These are phyloP conservation scores for Thraustochytrium striatum DNA, from an alignment of 352 stramenopile genomes.

Conservation along the genomic window DNA sequence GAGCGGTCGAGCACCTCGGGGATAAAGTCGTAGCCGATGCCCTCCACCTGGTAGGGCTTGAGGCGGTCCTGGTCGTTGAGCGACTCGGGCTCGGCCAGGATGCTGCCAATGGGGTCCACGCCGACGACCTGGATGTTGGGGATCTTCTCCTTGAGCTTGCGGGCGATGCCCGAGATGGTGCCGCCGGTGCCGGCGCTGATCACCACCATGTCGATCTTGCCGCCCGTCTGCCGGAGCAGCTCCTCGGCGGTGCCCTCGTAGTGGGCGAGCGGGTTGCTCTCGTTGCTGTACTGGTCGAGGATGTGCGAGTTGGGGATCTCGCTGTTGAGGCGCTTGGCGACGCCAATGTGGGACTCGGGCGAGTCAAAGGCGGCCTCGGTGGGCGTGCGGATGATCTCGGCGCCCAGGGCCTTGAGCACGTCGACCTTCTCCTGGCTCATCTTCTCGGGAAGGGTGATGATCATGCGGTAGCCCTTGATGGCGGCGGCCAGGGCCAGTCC, in stretches of 20 bases:
- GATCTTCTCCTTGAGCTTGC: constrained; percentile 87
- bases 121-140: constrained; percentile 75
- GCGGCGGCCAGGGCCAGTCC: constrained; percentile 90
- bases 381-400: constrained; percentile 91
- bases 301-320: constrained; percentile 92
- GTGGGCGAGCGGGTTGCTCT: constrained; percentile 89
- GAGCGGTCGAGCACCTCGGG: constrained; percentile 84
- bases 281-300: constrained; percentile 95
- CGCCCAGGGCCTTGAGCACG: constrained; percentile 88
- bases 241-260: constrained; percentile 91
- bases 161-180: constrained; percentile 85
- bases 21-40: constrained; percentile 96
- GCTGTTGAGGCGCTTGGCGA: constrained; percentile 82
- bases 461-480: constrained; percentile 91
- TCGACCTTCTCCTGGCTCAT: constrained; percentile 88
- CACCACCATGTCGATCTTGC: constrained; percentile 89
- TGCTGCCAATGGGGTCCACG: constrained; percentile 82
- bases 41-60: constrained; percentile 86
- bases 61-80: constrained; percentile 87
- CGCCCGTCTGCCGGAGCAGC: constrained; percentile 80
- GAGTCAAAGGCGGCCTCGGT: constrained; percentile 91
- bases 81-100: constrained; percentile 81
- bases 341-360: constrained; percentile 86
- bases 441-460: constrained; percentile 87
- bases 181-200: constrained; percentile 86